Percentiles rank a stretch among this genome's conserved stretches.
phyloP scores from a whole-genome alignment of 768 basidiomycete species.

The Tephrocybe sp. region DNA sequence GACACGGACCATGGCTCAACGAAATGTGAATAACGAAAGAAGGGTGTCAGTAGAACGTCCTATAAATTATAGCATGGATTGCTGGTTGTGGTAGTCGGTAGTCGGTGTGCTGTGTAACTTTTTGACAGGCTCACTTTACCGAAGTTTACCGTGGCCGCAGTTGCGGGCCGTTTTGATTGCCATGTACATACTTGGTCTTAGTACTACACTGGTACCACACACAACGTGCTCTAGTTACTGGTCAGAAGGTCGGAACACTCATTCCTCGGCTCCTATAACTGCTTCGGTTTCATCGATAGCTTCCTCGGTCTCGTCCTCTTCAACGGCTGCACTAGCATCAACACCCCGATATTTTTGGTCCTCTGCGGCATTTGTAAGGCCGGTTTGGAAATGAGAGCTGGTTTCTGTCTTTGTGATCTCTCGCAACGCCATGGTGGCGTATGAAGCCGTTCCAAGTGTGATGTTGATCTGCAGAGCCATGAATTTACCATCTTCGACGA shows the following conservation, averaged over 20 bases:
- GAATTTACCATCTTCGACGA: conserved; percentile 76
- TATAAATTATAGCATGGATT: conserved; percentile 9
- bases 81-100: too few species aligned
- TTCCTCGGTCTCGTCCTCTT: conserved; percentile 29
- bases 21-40: neutral
- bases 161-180: too few species aligned
- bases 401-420: conserved; percentile 97
- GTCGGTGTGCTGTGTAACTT: too few species aligned
- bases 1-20: conserved; percentile 56
- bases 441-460: conserved; percentile 87
- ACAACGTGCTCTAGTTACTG: neutral
- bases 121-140: too few species aligned
- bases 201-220: too few species aligned
- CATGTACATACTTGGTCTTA: too few species aligned
- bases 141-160: too few species aligned
- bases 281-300: conserved; percentile 17
- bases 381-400: conserved; percentile 87
- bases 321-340: conserved; percentile 31
- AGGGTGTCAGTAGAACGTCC: neutral
- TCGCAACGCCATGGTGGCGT: conserved; percentile 97
- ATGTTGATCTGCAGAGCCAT: conserved; percentile 84
- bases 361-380: conserved; percentile 72
- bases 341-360: conserved; percentile 78
- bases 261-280: conserved; percentile 9
- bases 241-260: neutral